Conservation (phyloP, 305 asterid species). For the Coffea humblotiana region DNA sequence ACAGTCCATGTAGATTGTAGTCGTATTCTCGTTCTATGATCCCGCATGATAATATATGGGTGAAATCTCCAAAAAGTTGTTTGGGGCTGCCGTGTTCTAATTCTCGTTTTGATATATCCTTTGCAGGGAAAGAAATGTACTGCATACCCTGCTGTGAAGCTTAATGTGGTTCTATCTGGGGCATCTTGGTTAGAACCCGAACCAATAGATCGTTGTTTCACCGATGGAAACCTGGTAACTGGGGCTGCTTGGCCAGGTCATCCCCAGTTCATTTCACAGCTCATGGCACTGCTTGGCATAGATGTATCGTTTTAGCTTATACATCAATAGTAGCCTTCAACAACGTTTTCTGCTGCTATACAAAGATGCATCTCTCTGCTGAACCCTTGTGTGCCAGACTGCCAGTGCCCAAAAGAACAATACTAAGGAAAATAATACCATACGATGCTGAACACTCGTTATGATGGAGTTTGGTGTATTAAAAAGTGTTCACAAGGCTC, state of each 20-base stretch:
- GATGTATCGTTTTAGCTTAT: conserved; percentile 44
- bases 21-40: neutral
- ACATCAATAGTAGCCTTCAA: neutral
- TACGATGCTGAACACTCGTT: too few relatives aligned
- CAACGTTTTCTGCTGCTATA: neutral
- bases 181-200: conserved; percentile 96
- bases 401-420: too few relatives aligned
- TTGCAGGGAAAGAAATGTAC: conserved; percentile 85
- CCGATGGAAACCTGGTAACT: conserved; percentile 93
- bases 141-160: conserved; percentile 95
- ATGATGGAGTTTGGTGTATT: too few relatives aligned
- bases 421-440: too few relatives aligned
- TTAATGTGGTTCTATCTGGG: conserved; percentile 72
- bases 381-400: neutral
- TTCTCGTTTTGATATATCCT: neutral
- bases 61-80: neutral
- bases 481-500: too few relatives aligned
- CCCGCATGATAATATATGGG: neutral
- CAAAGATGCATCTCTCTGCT: neutral
- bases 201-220: conserved; percentile 83
- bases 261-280: conserved; percentile 83
- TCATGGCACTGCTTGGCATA: conserved; percentile 75
- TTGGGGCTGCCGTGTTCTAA: neutral
- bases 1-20: neutral
- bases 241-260: conserved; percentile 99